Conservation (phyloP, 1,284 basidiomycete genomes). For the Neotropicomus parvogracilis region DNA sequence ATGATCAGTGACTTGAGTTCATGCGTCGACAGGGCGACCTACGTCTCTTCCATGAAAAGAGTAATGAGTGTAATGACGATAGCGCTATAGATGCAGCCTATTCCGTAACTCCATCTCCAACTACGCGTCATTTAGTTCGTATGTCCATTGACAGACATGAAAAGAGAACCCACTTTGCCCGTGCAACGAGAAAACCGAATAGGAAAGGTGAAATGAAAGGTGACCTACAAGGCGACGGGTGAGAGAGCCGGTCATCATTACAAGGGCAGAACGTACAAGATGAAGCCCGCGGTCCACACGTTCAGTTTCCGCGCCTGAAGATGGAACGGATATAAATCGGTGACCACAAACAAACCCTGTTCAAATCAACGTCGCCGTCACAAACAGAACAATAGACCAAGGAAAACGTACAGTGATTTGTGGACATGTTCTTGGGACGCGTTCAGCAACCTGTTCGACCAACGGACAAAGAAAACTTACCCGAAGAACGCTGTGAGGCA, state of each 20-base stretch:
- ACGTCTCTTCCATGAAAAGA: constrained; percentile 66
- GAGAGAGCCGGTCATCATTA: not conserved
- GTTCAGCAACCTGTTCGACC: constrained; percentile 8
- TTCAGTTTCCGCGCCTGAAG: constrained; percentile 73
- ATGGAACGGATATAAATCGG: constrained; percentile 73
- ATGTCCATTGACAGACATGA: not conserved
- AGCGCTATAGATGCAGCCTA: constrained; percentile 56
- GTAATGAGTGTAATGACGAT: constrained; percentile 56
- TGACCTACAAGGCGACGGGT: constrained; percentile 26
- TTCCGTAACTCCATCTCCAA: constrained; percentile 73
- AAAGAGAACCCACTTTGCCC: constrained; percentile 38
- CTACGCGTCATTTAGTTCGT: constrained; percentile 24
- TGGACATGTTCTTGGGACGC: constrained; percentile 49
- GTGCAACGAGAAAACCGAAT: constrained; percentile 67
- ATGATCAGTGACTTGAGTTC: constrained; percentile 6
- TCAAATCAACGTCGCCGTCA: constrained; percentile 2
- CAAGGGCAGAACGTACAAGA: constrained; percentile 46
- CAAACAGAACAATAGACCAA: not conserved
- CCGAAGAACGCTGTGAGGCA: constrained; percentile 70
- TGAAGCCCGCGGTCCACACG: constrained; percentile 67
- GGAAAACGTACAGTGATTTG: constrained; percentile 60
- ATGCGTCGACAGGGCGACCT: constrained; percentile 2
- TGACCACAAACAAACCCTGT: constrained; percentile 62
- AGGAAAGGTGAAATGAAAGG: constrained; percentile 67
- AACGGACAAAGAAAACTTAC: constrained; percentile 35